phyloP scores from a whole-genome alignment of 805 yeast species.

The Cyberlindnera petersonii region DNA sequence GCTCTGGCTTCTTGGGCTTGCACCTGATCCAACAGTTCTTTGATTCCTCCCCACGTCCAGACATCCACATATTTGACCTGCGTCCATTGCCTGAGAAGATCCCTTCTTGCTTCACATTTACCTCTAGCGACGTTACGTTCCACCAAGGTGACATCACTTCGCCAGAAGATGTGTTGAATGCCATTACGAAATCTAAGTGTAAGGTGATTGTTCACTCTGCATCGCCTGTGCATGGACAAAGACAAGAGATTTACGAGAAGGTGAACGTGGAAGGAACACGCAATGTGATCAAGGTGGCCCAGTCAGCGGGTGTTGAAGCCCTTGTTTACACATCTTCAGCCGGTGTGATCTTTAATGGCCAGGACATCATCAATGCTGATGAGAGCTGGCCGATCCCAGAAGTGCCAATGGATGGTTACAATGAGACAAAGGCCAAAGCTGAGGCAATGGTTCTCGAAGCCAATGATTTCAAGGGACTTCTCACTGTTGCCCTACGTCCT shows the following conservation, averaged over 20 bases:
- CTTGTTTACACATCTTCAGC: conserved; percentile 95
- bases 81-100: conserved; percentile 77
- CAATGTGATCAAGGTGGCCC: conserved; percentile 64
- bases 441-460: conserved; percentile 78
- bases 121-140: conserved; percentile 50
- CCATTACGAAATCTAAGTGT: conserved; percentile 56
- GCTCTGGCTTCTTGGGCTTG: conserved; percentile 90
- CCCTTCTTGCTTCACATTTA: conserved; percentile 73
- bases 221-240: conserved; percentile 89
- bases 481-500: conserved; percentile 87
- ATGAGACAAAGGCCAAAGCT: conserved; percentile 90
- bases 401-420: conserved; percentile 93
- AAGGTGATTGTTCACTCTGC: conserved; percentile 90
- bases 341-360: conserved; percentile 96
- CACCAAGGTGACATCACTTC: conserved; percentile 85
- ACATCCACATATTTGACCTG: conserved; percentile 84
- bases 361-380: conserved; percentile 85
- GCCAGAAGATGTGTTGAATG: conserved; percentile 58
- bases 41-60: conserved; percentile 58
- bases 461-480: conserved; percentile 54
- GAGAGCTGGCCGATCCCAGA: conserved; percentile 92
- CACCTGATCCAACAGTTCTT: conserved; percentile 86
- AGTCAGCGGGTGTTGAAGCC: conserved; percentile 48
- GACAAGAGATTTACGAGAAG: conserved; percentile 76
- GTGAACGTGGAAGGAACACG: conserved; percentile 90